Percentiles rank a stretch among this genome's conserved stretches.
Conservation (phyloP, 23 red algal genomes). For the Chondrus crispus region DNA sequence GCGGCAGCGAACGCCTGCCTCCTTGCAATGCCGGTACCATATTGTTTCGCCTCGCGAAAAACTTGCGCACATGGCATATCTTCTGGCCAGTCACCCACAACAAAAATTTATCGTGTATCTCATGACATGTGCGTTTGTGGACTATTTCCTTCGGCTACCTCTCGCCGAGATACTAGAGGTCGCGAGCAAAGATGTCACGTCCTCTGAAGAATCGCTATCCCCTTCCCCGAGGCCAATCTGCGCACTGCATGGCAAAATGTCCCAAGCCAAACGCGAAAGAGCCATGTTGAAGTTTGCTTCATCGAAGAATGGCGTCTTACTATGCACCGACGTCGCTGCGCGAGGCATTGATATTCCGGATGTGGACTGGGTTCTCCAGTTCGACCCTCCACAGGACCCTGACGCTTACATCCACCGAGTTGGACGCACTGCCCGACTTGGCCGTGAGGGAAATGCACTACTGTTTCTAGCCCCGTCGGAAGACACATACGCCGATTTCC, state of each 20-base stretch:
- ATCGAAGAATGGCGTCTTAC: slow-evolving; percentile 33
- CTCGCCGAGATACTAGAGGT: neutral
- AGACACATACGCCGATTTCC: slow-evolving; percentile 78
- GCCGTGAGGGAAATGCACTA: slow-evolving; percentile 64
- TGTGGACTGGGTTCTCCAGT: slow-evolving; percentile 78
- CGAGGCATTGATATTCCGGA: slow-evolving; percentile 82
- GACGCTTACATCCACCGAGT: slow-evolving; percentile 79
- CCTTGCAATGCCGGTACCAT: slow-evolving; percentile 43
- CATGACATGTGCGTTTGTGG: slow-evolving; percentile 75
- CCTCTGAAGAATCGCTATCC: neutral
- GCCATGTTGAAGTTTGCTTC: slow-evolving; percentile 27
- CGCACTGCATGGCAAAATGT: slow-evolving; percentile 73
- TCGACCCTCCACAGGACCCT: slow-evolving; percentile 65
- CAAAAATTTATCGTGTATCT: slow-evolving; percentile 82
- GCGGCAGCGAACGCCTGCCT: slow-evolving; percentile 33
- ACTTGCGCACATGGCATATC: slow-evolving; percentile 30
- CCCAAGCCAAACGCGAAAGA: slow-evolving; percentile 52
- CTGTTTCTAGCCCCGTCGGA: slow-evolving; percentile 54
- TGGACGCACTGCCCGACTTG: slow-evolving; percentile 70
- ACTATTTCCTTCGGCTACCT: slow-evolving; percentile 54
- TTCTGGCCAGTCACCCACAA: slow-evolving; percentile 28
- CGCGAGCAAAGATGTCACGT: neutral
- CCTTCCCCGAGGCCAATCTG: slow-evolving; percentile 9
- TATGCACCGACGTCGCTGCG: slow-evolving; percentile 84
- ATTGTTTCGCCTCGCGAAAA: slow-evolving; percentile 29